phyloP scores from a whole-genome alignment of 106 monocot species.

The Dioscorea dumetorum region DNA sequence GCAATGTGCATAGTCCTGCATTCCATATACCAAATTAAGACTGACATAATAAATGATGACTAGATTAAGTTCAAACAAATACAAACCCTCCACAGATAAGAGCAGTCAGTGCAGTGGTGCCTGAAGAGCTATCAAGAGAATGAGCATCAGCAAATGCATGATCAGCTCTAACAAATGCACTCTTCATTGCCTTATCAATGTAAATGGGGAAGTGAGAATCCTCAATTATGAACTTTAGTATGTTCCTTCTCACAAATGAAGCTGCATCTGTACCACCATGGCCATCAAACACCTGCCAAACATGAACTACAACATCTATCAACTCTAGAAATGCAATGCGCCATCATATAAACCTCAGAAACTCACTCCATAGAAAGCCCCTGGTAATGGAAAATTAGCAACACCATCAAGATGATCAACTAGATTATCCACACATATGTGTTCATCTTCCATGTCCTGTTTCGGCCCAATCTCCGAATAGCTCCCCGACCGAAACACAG shows the following conservation, averaged over 20 bases:
- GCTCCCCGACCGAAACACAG: constrained; percentile 73
- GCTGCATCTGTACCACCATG: constrained; percentile 78
- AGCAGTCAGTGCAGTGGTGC: constrained; percentile 65
- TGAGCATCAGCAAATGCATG: constrained; percentile 55
- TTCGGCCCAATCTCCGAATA: constrained; percentile 54
- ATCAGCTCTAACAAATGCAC: constrained; percentile 63
- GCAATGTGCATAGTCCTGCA: constrained; percentile 38
- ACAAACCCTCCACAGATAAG: constrained; percentile 60
- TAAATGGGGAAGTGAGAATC: constrained; percentile 46
- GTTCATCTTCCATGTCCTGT: constrained; percentile 73
- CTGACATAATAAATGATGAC: not conserved
- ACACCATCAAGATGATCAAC: constrained; percentile 24
- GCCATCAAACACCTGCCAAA: constrained; percentile 76
- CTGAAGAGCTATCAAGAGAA: constrained; percentile 57
- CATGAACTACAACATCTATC: not conserved
- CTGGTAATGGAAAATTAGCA: constrained; percentile 30
- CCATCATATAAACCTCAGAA: not conserved
- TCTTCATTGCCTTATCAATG: constrained; percentile 49
- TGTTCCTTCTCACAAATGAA: constrained; percentile 40
- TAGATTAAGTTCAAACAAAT: not conserved
- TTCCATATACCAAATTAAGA: not conserved
- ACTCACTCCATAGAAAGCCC: constrained; percentile 81
- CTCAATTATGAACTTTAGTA: constrained; percentile 53
- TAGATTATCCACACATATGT: constrained; percentile 64
- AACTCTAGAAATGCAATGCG: not conserved